Conservation (phyloP, 257 asterid genomes). For the Verbascum thapsus region DNA sequence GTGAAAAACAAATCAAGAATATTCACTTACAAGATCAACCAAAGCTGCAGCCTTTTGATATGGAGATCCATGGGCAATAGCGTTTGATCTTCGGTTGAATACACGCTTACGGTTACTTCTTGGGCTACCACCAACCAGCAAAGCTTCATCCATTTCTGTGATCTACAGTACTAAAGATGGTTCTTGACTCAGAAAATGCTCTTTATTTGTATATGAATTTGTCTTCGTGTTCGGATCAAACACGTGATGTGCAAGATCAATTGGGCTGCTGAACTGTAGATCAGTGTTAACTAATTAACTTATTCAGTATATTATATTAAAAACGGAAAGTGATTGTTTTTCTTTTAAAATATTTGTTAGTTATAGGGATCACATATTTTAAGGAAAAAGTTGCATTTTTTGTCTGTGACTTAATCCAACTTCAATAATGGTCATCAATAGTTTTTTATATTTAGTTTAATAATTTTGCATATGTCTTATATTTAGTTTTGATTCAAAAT, state of each 20-base stretch:
- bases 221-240: conserved; percentile 20
- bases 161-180: conserved; percentile 25
- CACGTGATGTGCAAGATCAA: conserved; percentile 29
- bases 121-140: conserved; percentile 46
- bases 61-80: conserved; percentile 79
- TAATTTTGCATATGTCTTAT: too few species aligned
- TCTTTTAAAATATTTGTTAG: too few species aligned
- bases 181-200: conserved; percentile 28
- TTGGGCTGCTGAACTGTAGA: not conserved
- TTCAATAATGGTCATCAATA: too few species aligned
- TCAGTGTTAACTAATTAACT: not conserved
- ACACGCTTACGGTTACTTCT: conserved; percentile 27
- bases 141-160: conserved; percentile 52
- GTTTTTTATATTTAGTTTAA: too few species aligned
- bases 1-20: not conserved
- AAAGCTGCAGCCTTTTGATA: conserved; percentile 93
- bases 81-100: conserved; percentile 56
- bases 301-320: not conserved
- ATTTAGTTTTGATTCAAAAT: too few species aligned
- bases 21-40: conserved; percentile 80
- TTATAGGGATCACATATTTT: too few species aligned
- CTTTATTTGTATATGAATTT: not conserved
- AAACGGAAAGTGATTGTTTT: too few species aligned
- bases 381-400: too few species aligned
- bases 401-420: too few species aligned